phyloP scores from a whole-genome alignment of 208 protist species.

The Leishmania amazonensis region DNA sequence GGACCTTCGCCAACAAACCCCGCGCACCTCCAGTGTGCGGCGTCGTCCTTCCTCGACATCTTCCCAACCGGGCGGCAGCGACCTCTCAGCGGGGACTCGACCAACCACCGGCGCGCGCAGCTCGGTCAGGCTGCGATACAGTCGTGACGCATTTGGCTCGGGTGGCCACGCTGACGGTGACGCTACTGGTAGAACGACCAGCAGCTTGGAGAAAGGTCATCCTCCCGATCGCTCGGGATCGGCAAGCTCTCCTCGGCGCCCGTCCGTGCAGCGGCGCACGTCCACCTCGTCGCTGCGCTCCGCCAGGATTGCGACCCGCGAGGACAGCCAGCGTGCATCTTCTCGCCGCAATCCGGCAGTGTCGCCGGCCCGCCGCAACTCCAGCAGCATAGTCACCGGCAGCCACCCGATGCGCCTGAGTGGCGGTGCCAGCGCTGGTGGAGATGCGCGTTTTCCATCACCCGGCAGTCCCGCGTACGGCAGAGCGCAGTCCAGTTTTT shows the following conservation, averaged over 20 bases:
- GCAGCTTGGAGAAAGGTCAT: background rate
- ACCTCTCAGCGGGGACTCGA: background rate
- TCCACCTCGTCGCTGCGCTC: background rate
- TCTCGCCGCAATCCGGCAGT: background rate
- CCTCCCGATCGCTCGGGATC: background rate
- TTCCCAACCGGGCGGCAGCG: background rate
- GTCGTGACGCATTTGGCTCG: background rate
- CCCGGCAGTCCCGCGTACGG: background rate
- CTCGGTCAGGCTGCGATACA: background rate
- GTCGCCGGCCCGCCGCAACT: background rate
- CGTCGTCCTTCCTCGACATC: background rate
- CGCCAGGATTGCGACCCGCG: background rate
- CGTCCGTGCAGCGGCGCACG: slow-evolving; percentile 3
- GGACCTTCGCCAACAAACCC: background rate
- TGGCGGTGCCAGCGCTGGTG: background rate
- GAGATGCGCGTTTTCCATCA: background rate
- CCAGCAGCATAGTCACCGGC: background rate
- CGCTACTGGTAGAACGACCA: background rate
- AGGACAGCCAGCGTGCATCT: background rate
- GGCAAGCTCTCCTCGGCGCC: background rate
- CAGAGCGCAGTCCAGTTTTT: background rate
- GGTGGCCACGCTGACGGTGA: background rate
- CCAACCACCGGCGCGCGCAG: background rate
- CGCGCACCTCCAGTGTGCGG: background rate
- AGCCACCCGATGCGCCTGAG: slow-evolving; percentile 3